A percentile compares a stretch with the other conserved stretches of the same genome.
Conservation (phyloP, 2,329 filamentous ascomycete species). For the Colletotrichum limetticola region DNA sequence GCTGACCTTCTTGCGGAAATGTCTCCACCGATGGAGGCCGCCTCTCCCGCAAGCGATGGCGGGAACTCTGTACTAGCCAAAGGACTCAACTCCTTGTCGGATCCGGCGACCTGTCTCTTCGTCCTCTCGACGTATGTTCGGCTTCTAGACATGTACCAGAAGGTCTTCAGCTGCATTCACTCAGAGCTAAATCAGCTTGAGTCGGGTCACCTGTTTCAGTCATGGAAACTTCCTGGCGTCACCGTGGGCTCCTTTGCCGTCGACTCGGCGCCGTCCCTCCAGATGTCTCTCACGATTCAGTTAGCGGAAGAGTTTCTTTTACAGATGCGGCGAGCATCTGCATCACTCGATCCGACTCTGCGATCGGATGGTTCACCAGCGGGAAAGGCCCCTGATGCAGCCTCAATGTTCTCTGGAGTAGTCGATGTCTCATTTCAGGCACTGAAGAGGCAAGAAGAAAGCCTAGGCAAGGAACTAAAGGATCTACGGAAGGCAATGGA, state of each 20-base stretch:
- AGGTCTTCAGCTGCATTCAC: constrained; percentile 50
- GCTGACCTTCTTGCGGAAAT: constrained; percentile 47
- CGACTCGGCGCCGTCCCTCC: constrained; percentile 51
- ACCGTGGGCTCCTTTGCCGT: constrained; percentile 53
- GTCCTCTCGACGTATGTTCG: constrained; percentile 51
- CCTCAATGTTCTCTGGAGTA: constrained; percentile 46
- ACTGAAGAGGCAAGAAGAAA: constrained; percentile 47
- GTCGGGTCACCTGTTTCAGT: constrained; percentile 42
- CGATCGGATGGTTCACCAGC: constrained; percentile 24
- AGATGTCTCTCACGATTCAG: constrained; percentile 54
- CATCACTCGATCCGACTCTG: constrained; percentile 40
- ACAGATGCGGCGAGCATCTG: constrained; percentile 47
- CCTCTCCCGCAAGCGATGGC: constrained; percentile 25
- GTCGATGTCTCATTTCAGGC: constrained; percentile 40
- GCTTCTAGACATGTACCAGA: constrained; percentile 53
- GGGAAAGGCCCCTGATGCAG: constrained; percentile 34
- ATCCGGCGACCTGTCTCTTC: constrained; percentile 51
- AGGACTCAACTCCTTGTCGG: constrained; percentile 37
- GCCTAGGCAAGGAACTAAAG: constrained; percentile 45
- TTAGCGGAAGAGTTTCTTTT: constrained; percentile 53
- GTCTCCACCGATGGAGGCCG: constrained; percentile 21
- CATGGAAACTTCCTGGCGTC: constrained; percentile 54
- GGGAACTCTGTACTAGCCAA: constrained; percentile 12
- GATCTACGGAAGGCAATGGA: constrained; percentile 48
- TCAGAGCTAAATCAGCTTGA: constrained; percentile 44